These are phyloP conservation scores for Xylaria palmicola DNA, from an alignment of 495 filamentous ascomycete species.

Conservation along the genomic window DNA sequence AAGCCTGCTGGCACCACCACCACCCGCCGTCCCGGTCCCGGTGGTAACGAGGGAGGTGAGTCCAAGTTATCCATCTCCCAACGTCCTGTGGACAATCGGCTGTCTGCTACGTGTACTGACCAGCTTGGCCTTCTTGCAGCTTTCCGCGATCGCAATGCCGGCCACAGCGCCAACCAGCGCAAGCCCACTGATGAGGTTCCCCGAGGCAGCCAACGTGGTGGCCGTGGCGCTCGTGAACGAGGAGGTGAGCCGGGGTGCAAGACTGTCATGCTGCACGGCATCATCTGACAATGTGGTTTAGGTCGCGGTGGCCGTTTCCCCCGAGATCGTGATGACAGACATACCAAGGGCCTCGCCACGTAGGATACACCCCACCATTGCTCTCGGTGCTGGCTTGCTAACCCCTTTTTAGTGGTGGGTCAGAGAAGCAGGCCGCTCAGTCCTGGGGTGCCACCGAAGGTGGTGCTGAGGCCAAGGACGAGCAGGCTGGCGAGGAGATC, in stretches of 20 bases:
- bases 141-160: conserved; percentile 88
- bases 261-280: background rate
- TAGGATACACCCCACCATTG: conserved; percentile 39
- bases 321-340: conserved; percentile 72
- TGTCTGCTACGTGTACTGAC: conserved; percentile 5
- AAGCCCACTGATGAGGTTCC: conserved; percentile 72
- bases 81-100: background rate
- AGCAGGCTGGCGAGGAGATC: conserved; percentile 81
- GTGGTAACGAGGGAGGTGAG: conserved; percentile 88
- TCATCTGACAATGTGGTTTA: conserved; percentile 21
- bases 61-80: conserved; percentile 22
- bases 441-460: conserved; percentile 86
- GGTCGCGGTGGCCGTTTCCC: conserved; percentile 47
- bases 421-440: conserved; percentile 88
- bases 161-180: conserved; percentile 75
- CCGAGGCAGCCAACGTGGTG: conserved; percentile 53
- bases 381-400: conserved; percentile 14
- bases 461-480: conserved; percentile 78
- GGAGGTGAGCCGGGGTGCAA: conserved; percentile 52
- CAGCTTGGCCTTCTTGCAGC: conserved; percentile 48
- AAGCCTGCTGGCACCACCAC: conserved; percentile 44
- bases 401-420: conserved; percentile 54
- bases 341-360: conserved; percentile 71
- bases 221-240: conserved; percentile 57
- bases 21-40: conserved; percentile 54